Conservation (phyloP, 352 stramenopile genomes). For the Globisporangium spiculum region DNA sequence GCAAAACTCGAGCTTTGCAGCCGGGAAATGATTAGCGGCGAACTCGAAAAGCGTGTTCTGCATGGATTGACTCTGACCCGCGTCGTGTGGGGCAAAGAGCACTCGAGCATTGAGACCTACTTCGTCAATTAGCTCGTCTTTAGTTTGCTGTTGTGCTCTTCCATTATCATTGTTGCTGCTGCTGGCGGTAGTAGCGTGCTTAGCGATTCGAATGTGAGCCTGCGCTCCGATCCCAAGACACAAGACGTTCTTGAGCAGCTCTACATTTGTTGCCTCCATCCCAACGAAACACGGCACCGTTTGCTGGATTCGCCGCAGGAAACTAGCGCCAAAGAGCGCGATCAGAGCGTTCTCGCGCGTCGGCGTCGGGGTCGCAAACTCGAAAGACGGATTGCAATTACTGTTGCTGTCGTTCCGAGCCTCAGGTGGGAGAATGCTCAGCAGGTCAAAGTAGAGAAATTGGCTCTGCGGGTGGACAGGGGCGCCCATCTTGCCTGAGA, state of each 20-base stretch:
- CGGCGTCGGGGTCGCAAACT: conserved; percentile 8
- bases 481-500: conserved; percentile 25
- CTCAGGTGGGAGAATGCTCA: conserved; percentile 14
- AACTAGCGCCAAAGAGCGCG: conserved; percentile 13
- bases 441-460: conserved; percentile 35
- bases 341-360: conserved; percentile 9
- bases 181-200: background rate
- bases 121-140: no score
- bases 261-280: conserved; percentile 19
- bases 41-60: conserved; percentile 6
- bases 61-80: background rate
- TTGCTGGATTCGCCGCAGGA: conserved; percentile 11
- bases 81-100: conserved; percentile 5
- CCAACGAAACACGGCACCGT: conserved; percentile 16
- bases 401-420: background rate
- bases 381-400: background rate
- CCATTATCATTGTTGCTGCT: background rate
- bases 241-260: conserved; percentile 26
- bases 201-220: conserved; percentile 12
- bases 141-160: no score
- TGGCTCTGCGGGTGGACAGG: conserved; percentile 22
- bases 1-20: conserved; percentile 2
- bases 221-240: conserved; percentile 22
- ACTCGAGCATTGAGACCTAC: conserved; percentile 2
- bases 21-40: conserved; percentile 3